These are phyloP conservation scores for Nicotiana tabacum DNA, from an alignment of 257 asterid genomes.

Conservation along the genomic window DNA sequence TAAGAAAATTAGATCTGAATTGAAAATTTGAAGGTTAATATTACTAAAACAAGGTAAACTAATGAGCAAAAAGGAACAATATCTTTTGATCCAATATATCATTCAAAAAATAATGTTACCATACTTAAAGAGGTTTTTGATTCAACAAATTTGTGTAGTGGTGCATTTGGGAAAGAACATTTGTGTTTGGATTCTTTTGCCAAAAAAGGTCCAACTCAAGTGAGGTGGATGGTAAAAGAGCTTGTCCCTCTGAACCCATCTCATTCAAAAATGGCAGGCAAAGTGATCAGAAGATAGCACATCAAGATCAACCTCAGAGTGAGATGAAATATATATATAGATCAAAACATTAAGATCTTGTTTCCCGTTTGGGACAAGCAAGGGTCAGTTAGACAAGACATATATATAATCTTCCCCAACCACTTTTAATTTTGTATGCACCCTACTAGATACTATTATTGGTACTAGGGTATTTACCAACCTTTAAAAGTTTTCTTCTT, in stretches of 20 bases:
- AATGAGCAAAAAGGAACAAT: background rate
- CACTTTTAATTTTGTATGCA: background rate
- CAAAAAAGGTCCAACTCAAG: background rate
- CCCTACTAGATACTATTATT: background rate
- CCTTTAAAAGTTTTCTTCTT: background rate
- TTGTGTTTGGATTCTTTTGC: background rate
- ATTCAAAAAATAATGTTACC: background rate
- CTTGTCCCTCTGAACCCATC: background rate
- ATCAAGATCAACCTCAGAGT: background rate
- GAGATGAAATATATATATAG: background rate
- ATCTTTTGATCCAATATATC: background rate
- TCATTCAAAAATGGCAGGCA: constrained; percentile 4
- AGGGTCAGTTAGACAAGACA: background rate
- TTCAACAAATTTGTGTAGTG: background rate
- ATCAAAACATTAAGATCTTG: background rate
- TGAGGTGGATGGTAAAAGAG: background rate
- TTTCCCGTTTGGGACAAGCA: background rate
- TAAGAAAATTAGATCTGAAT: background rate
- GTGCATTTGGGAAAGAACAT: background rate
- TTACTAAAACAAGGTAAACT: background rate
- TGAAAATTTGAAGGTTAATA: background rate
- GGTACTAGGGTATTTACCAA: background rate
- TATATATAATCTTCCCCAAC: background rate
- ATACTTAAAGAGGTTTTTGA: background rate
- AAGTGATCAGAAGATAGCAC: background rate